Base-by-base conservation (phyloP, 768 basidiomycete genomes). In the Obba rivulosa region DNA sequence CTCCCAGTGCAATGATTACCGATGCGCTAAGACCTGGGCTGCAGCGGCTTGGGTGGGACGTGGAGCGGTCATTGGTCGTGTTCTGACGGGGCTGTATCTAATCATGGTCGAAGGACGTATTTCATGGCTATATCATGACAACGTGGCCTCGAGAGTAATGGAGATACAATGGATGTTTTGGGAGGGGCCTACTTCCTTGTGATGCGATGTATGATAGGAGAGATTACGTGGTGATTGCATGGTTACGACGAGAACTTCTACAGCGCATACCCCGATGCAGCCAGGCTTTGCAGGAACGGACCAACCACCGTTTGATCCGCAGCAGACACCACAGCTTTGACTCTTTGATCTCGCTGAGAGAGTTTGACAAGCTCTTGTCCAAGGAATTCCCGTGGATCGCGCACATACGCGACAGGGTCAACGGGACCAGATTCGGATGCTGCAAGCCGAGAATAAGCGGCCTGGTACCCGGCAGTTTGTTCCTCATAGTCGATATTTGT, bases 401-500 rank as follows among this genome's bases (percentile, higher is more conserved):
- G 50, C 28, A 66, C 54, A 46, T 66, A 54, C 34, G 57, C 61
- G 16, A 63, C 66, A 0, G 74, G 75, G 54, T 77, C 74, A 16
- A 61, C 58, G 20, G 54, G 46, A 13, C 49, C 53, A 8, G 55
- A 56, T 57, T 77, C 63, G 13, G 63, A 62, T 16, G 95, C 89
- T 0, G 92, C 94, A 16, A 97, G 76, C 31, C 87, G 80, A 44
- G 92, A 92, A 69, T 94, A 98, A 3, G 92, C 88, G 0, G 92
- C 90, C 61, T 98, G 96, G 67, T 97, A 97, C 1, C 92, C 90
- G 5, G 86, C 85, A 2, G 78, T 77, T 62, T 89, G 87, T 61
- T 97, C 94, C 61, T 97, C 95, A 52, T 82, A 83, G 62, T 97
- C 95, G 40, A 96, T 81, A 45, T 79, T 80, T 1, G 87, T 88